Evolutionary conservation across 352 stramenopile genomes (phyloP).

Genomic region (Phytopythium montanum): DNA sequence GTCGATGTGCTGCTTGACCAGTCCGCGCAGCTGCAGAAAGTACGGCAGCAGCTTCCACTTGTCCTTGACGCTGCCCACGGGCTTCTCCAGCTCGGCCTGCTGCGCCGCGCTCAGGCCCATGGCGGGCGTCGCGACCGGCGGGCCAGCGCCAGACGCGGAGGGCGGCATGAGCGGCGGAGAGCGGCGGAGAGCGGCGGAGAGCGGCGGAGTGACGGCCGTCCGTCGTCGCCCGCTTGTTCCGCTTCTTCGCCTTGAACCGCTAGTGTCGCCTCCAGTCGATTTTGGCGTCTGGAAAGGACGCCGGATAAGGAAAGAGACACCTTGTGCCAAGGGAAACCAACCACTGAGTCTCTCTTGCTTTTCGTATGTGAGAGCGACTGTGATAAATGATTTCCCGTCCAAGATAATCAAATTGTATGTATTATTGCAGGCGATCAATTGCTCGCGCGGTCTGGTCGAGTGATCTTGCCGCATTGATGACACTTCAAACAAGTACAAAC

Average conservation of each 20-base stretch:
- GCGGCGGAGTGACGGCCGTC: background rate
- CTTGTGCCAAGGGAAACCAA: constrained; percentile 2
- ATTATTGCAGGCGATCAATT: too few species aligned
- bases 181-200: background rate
- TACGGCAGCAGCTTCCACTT: constrained; percentile 99
- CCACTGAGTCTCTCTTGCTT: background rate
- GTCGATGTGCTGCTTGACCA: constrained; percentile 99
- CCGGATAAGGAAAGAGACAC: background rate
- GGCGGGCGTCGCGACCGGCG: background rate
- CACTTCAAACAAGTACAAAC: too few species aligned
- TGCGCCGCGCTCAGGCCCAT: constrained; percentile 22
- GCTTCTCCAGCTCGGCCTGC: constrained; percentile 63
- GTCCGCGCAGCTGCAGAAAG: constrained; percentile 92
- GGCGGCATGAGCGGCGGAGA: constrained; percentile 25
- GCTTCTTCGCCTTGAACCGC: too few species aligned
- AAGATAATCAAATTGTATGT: too few species aligned
- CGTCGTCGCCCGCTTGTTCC: background rate
- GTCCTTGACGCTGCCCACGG: constrained; percentile 82
- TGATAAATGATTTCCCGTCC: too few species aligned
- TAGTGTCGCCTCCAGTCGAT: constrained; percentile 7
- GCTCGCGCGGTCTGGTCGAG: too few species aligned
- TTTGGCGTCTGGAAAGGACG: background rate
- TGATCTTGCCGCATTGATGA: background rate
- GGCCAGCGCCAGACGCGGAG: constrained; percentile 2
- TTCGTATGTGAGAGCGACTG: background rate